Percentiles rank a stretch among this genome's conserved stretches.
Conservation (phyloP, 139 green algal species). For the Zygnema circumcarinatum region DNA sequence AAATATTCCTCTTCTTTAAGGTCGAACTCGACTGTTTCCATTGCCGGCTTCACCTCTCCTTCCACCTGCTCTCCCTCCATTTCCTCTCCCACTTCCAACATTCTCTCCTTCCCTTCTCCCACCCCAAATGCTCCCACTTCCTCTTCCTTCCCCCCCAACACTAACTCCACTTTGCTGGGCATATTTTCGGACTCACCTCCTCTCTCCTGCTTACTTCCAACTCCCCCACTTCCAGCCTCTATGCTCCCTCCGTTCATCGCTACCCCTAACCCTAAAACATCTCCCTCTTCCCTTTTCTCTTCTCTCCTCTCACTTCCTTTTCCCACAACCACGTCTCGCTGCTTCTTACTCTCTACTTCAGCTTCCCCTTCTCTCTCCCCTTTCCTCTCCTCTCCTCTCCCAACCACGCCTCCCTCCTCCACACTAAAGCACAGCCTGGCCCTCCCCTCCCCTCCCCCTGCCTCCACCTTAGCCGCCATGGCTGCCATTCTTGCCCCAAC, state of each 20-base stretch:
- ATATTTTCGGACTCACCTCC: background rate
- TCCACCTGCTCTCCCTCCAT: background rate
- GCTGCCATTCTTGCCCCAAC: background rate
- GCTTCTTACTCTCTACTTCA: background rate
- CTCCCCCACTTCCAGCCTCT: background rate
- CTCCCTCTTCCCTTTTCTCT: background rate
- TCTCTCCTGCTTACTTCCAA: background rate
- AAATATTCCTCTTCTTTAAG: background rate
- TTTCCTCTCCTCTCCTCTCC: background rate
- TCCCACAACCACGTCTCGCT: background rate
- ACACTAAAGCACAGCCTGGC: background rate
- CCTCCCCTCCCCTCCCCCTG: background rate
- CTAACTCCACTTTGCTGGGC: background rate
- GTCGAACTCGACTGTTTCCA: background rate
- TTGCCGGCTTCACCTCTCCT: background rate
- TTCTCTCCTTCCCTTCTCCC: slow-evolving; percentile 7
- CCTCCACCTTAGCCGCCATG: background rate
- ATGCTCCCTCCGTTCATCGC: too few species aligned
- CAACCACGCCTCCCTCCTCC: background rate
- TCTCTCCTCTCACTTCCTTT: too few species aligned
- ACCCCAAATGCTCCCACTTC: background rate
- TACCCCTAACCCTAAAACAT: background rate
- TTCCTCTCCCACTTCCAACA: background rate
- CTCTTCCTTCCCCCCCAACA: background rate
- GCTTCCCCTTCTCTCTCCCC: background rate